phyloP scores from a whole-genome alignment of 805 yeast genomes.

The Zygotorulaspora florentina region DNA sequence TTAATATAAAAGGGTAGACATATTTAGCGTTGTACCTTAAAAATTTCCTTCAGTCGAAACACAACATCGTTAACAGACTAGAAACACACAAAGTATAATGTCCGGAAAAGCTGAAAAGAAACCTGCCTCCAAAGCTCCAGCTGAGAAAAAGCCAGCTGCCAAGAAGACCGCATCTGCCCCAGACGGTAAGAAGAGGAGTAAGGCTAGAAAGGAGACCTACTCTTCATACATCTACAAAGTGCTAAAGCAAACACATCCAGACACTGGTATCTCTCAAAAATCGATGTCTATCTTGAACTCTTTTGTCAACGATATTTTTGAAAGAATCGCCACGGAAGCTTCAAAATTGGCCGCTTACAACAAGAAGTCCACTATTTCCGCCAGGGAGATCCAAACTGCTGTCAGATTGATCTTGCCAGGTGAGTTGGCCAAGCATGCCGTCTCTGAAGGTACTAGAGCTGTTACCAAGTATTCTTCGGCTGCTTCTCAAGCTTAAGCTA shows the following conservation, averaged over 20 bases:
- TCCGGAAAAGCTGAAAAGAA: constrained; percentile 32
- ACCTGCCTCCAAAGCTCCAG: constrained; percentile 92
- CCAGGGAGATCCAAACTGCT: constrained; percentile 98
- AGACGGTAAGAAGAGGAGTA: constrained; percentile 85
- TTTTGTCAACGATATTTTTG: constrained; percentile 95
- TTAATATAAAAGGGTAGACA: constrained; percentile 9
- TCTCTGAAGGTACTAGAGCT: constrained; percentile 98
- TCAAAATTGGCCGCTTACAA: constrained; percentile 98
- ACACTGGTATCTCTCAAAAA: constrained; percentile 97
- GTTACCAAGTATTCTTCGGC: constrained; percentile 90
- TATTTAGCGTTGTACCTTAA: not conserved
- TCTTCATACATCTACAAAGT: constrained; percentile 98
- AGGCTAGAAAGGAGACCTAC: constrained; percentile 97
- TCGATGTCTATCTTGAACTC: constrained; percentile 99
- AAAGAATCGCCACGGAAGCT: constrained; percentile 97
- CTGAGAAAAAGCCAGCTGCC: constrained; percentile 92
- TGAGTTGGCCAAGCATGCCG: constrained; percentile 98
- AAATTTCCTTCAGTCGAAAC: not conserved
- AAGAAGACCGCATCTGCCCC: constrained; percentile 82
- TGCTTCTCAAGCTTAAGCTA: constrained; percentile 39
- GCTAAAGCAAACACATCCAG: constrained; percentile 98
- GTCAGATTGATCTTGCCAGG: constrained; percentile 97
- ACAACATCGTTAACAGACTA: not conserved
- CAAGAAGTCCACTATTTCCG: constrained; percentile 96
- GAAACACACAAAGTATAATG: constrained; percentile 6